Base-by-base conservation (phyloP, 495 filamentous ascomycete species). In the Talaromyces thailandensis region DNA sequence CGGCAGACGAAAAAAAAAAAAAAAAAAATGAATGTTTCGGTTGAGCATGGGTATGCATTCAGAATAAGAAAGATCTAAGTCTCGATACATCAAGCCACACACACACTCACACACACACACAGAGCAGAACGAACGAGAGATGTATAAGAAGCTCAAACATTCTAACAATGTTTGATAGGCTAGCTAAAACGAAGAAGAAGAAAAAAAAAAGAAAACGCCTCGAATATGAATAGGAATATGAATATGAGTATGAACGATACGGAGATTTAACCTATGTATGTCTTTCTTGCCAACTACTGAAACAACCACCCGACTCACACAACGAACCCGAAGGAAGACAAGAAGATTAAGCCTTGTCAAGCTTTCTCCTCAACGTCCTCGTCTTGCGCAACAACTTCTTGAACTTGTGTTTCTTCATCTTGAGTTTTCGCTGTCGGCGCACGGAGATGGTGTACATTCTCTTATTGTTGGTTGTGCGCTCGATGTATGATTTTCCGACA, bases 351-450 rank as follows among this genome's bases (percentile, higher is more conserved):
- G 74, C 72, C 67, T 76, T 80, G 60, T 96, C 94, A 69, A 96
- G 79, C 78, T 90, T 94, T 68, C 92, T 86, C 72, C 95, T 86
- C 80, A 91, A 69, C 70, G 91, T 95, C 70, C 93, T 84, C 68
- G 95, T 99, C 76, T 85, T 82, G 80, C 84, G 87, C 89, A 96
- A 90, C 64, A 99, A 81, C 85, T 98, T 98, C 93, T 96, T 98
- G 74, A 96, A 95, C 85, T 98, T 98, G 80, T 98, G 93, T 82
- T 98, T 98, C 90, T 98, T 98, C 93, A 98, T 98, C 85, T 93
- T 96, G 71, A 93, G 76, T 76, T 90, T 91, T 69, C 92, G 81
- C 64, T 92, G 88, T 75, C 95, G 82, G 75, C 86, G 88, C 63
- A 96, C 94, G 73, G 90, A 94, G 67, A 99, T 89, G 18, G 86